Evolutionary conservation across 139 green algal genomes (phyloP), one percentile per base, ranked within the genome.

Genomic region (Penium margaritaceum): DNA sequence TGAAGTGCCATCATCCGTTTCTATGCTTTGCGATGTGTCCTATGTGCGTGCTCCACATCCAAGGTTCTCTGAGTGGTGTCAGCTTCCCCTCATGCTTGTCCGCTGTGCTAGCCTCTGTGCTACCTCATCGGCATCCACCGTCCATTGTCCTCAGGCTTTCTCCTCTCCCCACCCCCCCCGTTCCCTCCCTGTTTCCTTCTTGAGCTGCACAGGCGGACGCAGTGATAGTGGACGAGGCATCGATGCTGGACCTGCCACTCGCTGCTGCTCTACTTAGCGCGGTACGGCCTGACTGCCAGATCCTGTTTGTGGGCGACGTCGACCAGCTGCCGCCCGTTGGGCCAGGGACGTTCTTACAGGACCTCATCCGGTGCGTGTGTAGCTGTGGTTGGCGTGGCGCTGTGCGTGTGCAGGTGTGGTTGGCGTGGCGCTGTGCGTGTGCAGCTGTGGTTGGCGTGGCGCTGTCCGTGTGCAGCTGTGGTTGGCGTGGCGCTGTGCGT

Each of bases 271-370:
- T 95, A 12, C 53, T 95, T 27, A 58, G 78, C 2, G 87, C 89
- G 36, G 46, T 92, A 34, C 71, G 68, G 2, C 44, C 76, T 0
- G 37, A 66, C 29, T 78, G 51, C 65, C 84, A 86, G 69, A 75
- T 95, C 17, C 72, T 95, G 34, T 77, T 95, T 34, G 85, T 95
- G 27, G 90, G 90, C n/a, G 90, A 95, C 72, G 81, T 84, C 5
- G 87, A 95, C 78, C 90, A 95, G 87, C 86, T 95, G 72, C 90
- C 88, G 0, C 84, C 88, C 4, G 85, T 95, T 21, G 88, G 88
- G 0, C 75, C 89, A 0, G 89, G 89, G 32, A 55, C 63, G 0
- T 72, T 92, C 27, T 77, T 94, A 44, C 33, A 75, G 1, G 81
- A 78, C 36, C 51, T 85, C 2, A 84, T 78, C 21, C 30, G 47